Conservation (phyloP, 73 alveolate genomes). For the Breviolum minutum region DNA sequence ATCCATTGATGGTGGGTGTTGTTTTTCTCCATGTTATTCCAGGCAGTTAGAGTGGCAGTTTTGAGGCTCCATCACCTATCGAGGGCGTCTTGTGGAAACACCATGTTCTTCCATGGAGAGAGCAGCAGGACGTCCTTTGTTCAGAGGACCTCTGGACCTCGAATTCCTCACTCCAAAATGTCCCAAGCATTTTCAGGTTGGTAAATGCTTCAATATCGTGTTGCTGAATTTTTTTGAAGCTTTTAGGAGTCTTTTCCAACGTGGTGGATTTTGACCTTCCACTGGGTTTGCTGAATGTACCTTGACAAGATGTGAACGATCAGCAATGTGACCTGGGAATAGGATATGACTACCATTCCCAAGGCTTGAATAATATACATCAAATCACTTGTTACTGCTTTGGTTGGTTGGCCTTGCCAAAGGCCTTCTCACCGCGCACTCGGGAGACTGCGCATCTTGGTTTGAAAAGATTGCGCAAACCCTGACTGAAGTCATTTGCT, state of each 20-base stretch:
- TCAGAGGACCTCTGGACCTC: constrained; percentile 11
- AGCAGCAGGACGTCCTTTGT: constrained; percentile 72
- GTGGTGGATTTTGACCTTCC: constrained; percentile 77
- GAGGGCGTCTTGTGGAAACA: constrained; percentile 49
- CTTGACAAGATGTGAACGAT: neutral
- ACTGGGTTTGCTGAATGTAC: constrained; percentile 49
- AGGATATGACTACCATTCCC: neutral
- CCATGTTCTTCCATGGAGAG: constrained; percentile 31
- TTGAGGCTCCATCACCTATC: constrained; percentile 44
- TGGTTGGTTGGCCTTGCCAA: neutral
- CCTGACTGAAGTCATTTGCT: neutral
- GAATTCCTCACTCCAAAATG: neutral
- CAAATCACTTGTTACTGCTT: neutral
- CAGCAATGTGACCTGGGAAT: neutral
- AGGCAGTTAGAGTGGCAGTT: neutral
- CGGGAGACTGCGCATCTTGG: constrained; percentile 71
- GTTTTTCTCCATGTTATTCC: neutral
- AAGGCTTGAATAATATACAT: neutral
- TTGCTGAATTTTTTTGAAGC: neutral
- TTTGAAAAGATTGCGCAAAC: neutral
- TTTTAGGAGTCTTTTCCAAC: constrained; percentile 63
- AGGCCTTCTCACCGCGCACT: constrained; percentile 80
- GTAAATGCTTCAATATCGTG: neutral
- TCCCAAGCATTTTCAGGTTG: neutral
- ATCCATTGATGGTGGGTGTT: neutral